Conservation (phyloP, 2,329 filamentous ascomycete genomes). For the Fusarium sp. region DNA sequence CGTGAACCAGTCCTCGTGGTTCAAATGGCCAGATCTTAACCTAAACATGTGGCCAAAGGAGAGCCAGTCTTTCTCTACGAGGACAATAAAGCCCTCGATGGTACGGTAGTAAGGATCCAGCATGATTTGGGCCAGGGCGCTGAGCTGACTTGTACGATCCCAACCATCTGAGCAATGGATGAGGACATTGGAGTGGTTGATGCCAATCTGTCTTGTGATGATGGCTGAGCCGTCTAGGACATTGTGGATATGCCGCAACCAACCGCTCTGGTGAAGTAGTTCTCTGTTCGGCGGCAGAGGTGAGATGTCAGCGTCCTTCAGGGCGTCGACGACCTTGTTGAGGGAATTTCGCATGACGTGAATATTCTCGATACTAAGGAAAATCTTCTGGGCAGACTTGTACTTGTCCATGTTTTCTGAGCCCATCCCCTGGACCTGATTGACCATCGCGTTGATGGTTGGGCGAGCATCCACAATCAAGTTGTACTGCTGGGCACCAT, state of each 20-base stretch:
- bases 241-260: conserved; percentile 89
- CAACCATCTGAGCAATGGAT: conserved; percentile 99
- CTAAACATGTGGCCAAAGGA: conserved; percentile 99
- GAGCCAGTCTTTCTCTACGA: conserved; percentile 97
- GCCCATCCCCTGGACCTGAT: conserved; percentile 92
- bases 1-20: conserved; percentile 93
- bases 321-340: conserved; percentile 85
- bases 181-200: conserved; percentile 93
- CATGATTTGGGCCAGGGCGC: conserved; percentile 90
- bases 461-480: conserved; percentile 96
- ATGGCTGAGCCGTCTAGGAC: conserved; percentile 87
- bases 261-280: conserved; percentile 83
- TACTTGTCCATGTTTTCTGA: conserved; percentile 99
- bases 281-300: conserved; percentile 86
- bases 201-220: conserved; percentile 88
- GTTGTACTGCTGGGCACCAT: conserved; percentile 93
- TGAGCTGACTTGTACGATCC: conserved; percentile 96
- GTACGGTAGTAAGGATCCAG: conserved; percentile 96
- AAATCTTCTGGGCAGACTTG: conserved; percentile 89
- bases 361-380: conserved; percentile 97
- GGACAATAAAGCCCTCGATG: conserved; percentile 90
- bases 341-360: conserved; percentile 97
- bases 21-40: conserved; percentile 87
- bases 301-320: conserved; percentile 93
- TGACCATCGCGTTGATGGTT: conserved; percentile 92